Base-by-base conservation (phyloP, 306 rosid species). In the Amphicarpaea edgeworthii region DNA sequence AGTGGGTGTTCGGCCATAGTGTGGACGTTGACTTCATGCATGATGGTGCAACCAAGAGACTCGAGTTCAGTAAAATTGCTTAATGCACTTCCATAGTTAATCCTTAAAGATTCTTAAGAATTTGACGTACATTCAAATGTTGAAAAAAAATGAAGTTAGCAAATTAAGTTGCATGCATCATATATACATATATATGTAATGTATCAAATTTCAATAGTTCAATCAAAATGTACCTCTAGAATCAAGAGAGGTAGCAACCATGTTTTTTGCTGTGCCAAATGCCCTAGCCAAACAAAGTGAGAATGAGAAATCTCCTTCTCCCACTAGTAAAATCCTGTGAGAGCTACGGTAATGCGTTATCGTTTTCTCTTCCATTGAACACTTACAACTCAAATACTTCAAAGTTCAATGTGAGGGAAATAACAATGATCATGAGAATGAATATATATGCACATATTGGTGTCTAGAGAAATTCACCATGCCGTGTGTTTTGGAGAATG, bases 281-380 rank as follows among this genome's bases (percentile, higher is more conserved):
- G 79, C 43, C 17, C 2, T 77, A 20, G 91, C 87, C 40, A 85
- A 62, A 51, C 77, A 85, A n/a, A 70, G 79, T 4, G 89, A 47
- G 14, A 83, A 85, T 17, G 87, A 85, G 73, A 80, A 85, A 71
- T 87, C 85, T 28, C 84, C 89, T 50, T 85, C 87, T 59, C 86
- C 87, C 23, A 70, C 85, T 7, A 80, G 85, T 11, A 83, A 81
- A 38, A 83, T 87, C 20, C 8, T 30, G 2, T 85, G 86, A 10
- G 45, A 47, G 47, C 80, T 72, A 11, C 14, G 17, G 16, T 76
- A 88, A 41, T 81, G 77, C 43, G 1, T 70, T 3, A 79, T 77
- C 9, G 0, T 14, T 77, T 42, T 84, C 30, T 70, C 82, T 61
- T 28, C 45, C 74, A 63, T 63, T 68, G 37, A 10, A 37, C 1